Evolutionary conservation across 441 rosid genomes (phyloP).

Genomic region (Brassica balearica): DNA sequence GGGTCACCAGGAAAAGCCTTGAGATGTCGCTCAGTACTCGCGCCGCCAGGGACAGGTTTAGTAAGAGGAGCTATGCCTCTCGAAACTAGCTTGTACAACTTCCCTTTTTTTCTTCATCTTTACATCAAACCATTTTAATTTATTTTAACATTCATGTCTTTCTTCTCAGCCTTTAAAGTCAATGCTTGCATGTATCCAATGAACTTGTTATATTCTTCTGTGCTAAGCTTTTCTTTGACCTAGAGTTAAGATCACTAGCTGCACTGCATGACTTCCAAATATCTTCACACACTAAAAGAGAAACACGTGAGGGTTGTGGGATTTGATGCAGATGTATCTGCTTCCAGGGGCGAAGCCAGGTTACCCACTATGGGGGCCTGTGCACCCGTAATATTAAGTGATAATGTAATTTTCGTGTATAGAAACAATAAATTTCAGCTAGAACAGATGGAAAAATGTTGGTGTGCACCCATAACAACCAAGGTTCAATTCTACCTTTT

Average conservation of each 20-base stretch:
- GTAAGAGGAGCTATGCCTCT: conserved; percentile 26
- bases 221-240: conserved; percentile 81
- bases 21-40: conserved; percentile 46
- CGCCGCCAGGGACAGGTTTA: conserved; percentile 37
- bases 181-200: conserved; percentile 84
- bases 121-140: no score
- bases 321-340: no score
- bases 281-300: neutral
- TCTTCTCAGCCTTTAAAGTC: conserved; percentile 51
- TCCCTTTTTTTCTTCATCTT: neutral
- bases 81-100: conserved; percentile 11
- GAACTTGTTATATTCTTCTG: conserved; percentile 82
- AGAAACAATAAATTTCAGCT: no score
- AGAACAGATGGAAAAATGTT: no score
- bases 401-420: no score
- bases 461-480: no score
- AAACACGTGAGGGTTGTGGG: no score
- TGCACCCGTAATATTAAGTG: no score
- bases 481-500: no score
- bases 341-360: no score
- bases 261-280: conserved; percentile 16
- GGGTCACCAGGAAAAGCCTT: conserved; percentile 24
- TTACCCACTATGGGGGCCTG: no score
- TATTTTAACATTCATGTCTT: no score
- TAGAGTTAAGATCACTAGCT: conserved; percentile 39